Evolutionary conservation across 192 early-diverging fungal genomes (phyloP), one percentile per base, ranked within the genome.

Genomic region (Coemansia sp.): DNA sequence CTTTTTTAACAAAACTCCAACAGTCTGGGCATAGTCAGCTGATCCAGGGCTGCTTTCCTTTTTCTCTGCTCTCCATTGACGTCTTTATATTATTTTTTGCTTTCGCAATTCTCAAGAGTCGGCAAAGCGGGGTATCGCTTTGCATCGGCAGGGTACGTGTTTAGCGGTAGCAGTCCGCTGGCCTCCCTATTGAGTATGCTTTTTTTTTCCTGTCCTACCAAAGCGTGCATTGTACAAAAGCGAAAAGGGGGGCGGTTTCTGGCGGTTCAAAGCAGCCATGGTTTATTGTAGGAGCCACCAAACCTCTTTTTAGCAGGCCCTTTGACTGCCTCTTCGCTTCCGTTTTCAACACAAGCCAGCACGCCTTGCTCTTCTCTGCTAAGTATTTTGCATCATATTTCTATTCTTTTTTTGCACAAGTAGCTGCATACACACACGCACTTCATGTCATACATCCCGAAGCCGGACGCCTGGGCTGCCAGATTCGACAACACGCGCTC

Each of bases 371-470:
- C 26, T 36, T 34, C 24, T 62, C 60, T 62, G 40, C 34, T 59
- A 43, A 43, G 23, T 20, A 10, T 26, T 34, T 7, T 40, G 28
- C 40, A 28, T 26, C 37, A 31, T 6, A 6, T 43, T 42, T 40
- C 16, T 26, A 7, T 26, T 31, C 14, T 55, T 16, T n/a, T n/a
- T n/a, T n/a, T n/a, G n/a, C 13, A 48, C 26, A 55, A 16, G n/a
- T 35, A 59, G 38, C 26, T 61, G 59, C 61, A 63, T 26, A 63
- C 40, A 14, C 38, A 60, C 26, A 2, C 4, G 35, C 28, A 11
- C 14, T 11, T 48, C 38, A 68, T 74, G 72, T 53, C 62, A 18
- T 74, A 74, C 53, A 74, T 68, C 20, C 72, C 72, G 60, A 60
- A 67, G 38, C 62, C 66, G 11, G 51, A 55, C 51, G 51, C 51